Conservation (phyloP, 352 stramenopile genomes). For the Pelagophyceae sp. region DNA sequence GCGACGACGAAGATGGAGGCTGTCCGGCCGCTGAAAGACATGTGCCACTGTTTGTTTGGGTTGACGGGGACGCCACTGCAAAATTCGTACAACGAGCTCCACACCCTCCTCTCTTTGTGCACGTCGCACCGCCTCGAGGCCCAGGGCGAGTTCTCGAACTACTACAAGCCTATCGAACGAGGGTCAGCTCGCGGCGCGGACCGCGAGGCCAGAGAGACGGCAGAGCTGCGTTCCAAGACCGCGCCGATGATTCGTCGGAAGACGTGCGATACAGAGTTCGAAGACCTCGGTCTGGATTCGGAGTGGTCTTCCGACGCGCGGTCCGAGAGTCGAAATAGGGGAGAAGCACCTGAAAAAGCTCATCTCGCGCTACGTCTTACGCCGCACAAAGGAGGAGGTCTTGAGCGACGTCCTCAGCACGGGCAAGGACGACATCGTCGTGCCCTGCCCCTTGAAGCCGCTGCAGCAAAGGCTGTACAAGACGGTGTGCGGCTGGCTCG, state of each 20-base stretch:
- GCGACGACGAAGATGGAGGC: conserved; percentile 30
- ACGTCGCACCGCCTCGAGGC: background rate
- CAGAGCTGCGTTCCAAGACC: no score
- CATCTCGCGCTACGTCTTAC: background rate
- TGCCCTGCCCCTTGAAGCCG: conserved; percentile 18
- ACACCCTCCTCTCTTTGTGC: conserved; percentile 20
- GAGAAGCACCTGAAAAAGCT: background rate
- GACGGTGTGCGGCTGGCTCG: background rate
- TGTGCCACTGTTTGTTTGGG: conserved; percentile 35
- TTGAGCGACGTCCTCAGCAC: conserved; percentile 4
- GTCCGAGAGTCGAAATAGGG: no score
- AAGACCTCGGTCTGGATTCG: no score
- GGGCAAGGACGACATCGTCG: conserved; percentile 26
- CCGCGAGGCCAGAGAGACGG: no score
- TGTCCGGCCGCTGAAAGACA: conserved; percentile 30
- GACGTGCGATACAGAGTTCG: background rate
- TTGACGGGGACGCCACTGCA: conserved; percentile 55
- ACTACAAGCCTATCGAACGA: conserved; percentile 10
- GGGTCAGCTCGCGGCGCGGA: background rate
- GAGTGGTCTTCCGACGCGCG: no score
- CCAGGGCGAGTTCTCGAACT: background rate
- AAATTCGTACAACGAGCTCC: conserved; percentile 41
- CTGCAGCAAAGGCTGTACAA: conserved; percentile 21
- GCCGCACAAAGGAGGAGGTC: conserved; percentile 20
- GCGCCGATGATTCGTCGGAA: background rate